Percentiles rank a stretch among this genome's conserved stretches.
Evolutionary conservation across 768 basidiomycete species (phyloP).

Genomic region (Lactarius hatsudake): DNA sequence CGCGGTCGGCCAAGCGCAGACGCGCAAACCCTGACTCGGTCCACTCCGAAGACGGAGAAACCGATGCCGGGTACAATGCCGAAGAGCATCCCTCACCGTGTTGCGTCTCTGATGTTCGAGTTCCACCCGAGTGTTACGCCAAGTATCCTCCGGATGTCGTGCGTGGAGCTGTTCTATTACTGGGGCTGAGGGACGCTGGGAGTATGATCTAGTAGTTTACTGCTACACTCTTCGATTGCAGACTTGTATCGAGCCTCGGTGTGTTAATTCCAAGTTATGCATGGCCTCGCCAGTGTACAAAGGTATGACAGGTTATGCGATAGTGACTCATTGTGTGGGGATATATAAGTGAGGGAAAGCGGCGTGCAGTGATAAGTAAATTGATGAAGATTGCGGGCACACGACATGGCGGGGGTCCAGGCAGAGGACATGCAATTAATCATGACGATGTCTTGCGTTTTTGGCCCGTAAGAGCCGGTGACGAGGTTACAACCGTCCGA

Average conservation of each 20-base stretch:
- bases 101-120: conserved; percentile 12
- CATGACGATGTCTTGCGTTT: conserved; percentile 52
- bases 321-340: conserved; percentile 12
- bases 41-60: conserved; percentile 26
- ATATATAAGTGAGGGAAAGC: conserved; percentile 11
- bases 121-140: conserved; percentile 29
- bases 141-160: conserved; percentile 33
- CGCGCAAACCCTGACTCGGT: conserved; percentile 27
- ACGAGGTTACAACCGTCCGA: conserved; percentile 10
- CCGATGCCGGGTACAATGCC: conserved; percentile 18
- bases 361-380: conserved; percentile 27
- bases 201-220: conserved; percentile 11
- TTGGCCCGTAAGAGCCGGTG: conserved; percentile 42
- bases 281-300: conserved; percentile 29
- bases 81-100: conserved; percentile 3
- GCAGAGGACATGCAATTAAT: background rate
- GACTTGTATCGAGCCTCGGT: conserved; percentile 23
- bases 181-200: conserved; percentile 19
- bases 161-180: conserved; percentile 33
- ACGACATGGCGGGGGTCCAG: conserved; percentile 1
- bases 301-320: conserved; percentile 18
- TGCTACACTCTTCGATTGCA: conserved; percentile 5
- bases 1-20: conserved; percentile 39
- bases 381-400: conserved; percentile 24
- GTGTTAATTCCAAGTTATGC: conserved; percentile 20